Evolutionary conservation across 257 asterid species (phyloP).

Genomic region (Rubia yunnanensis): DNA sequence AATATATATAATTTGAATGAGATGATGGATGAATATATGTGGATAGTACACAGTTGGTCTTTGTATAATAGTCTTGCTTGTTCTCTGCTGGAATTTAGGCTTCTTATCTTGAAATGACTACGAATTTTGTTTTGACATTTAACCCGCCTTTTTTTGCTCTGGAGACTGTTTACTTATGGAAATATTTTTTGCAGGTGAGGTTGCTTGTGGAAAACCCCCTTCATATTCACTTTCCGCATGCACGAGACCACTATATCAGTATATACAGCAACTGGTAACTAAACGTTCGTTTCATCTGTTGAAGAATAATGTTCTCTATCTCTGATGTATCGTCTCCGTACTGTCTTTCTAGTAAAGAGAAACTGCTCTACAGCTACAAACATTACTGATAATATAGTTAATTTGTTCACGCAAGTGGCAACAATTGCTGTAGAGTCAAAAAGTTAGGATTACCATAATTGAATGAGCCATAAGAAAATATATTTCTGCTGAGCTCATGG

Average conservation of each 20-base stretch:
- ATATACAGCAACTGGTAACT: conserved; percentile 54
- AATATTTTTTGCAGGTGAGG: conserved; percentile 39
- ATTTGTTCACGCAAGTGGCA: not conserved
- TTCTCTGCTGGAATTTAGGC: not conserved
- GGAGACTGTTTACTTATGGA: conserved; percentile 11
- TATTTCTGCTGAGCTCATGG: not conserved
- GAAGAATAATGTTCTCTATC: not conserved
- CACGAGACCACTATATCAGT: conserved; percentile 39
- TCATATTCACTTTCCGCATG: conserved; percentile 29
- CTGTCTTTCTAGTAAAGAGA: not conserved
- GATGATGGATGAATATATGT: not conserved
- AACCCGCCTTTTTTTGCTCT: not conserved
- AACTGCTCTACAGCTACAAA: not conserved
- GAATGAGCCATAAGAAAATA: not conserved
- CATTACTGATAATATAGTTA: not conserved
- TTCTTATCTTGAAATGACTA: not conserved
- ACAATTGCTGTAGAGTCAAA: not conserved
- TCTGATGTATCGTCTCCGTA: not conserved
- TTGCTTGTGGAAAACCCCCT: conserved; percentile 26
- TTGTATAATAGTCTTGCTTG: not conserved
- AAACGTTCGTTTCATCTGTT: not conserved
- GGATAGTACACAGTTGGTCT: not conserved
- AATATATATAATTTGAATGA: not conserved
- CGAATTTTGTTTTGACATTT: not conserved
- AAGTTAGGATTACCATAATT: not conserved